Percentiles rank a stretch among this genome's conserved stretches.
Evolutionary conservation across 257 asterid genomes (phyloP).

Genomic region (Solanum appendiculatum): DNA sequence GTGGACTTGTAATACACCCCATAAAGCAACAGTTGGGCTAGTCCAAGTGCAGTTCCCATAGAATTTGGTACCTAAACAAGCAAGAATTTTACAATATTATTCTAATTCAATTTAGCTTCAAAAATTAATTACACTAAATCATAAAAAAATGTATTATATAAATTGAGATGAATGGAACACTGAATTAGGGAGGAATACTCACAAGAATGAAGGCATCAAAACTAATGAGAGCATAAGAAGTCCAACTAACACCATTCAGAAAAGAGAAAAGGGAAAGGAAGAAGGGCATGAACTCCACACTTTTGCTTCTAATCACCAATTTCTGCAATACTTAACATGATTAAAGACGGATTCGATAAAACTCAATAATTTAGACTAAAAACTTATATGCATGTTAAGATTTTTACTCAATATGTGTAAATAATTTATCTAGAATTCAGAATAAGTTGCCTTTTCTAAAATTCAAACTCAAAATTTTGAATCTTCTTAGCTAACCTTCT

Average conservation of each 20-base stretch:
- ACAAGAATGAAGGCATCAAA: conserved; percentile 68
- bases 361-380: background rate
- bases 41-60: conserved; percentile 53
- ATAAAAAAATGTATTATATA: background rate
- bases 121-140: background rate
- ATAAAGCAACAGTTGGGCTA: conserved; percentile 57
- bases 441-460: background rate
- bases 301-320: conserved; percentile 59
- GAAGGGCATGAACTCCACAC: conserved; percentile 93
- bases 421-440: background rate
- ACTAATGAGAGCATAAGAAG: conserved; percentile 48
- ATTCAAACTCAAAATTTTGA: background rate
- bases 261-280: conserved; percentile 61
- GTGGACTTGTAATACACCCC: conserved; percentile 59
- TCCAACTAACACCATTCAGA: conserved; percentile 75
- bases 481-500: background rate
- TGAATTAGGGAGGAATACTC: background rate
- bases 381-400: background rate
- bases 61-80: conserved; percentile 55
- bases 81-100: background rate
- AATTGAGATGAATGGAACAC: background rate
- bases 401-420: background rate
- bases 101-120: background rate
- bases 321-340: conserved; percentile 38
- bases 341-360: background rate